Percentiles rank a stretch among this genome's conserved stretches.
These are phyloP conservation scores for Funneliformis mosseae DNA, from an alignment of 192 early-diverging fungal species.

Conservation along the genomic window DNA sequence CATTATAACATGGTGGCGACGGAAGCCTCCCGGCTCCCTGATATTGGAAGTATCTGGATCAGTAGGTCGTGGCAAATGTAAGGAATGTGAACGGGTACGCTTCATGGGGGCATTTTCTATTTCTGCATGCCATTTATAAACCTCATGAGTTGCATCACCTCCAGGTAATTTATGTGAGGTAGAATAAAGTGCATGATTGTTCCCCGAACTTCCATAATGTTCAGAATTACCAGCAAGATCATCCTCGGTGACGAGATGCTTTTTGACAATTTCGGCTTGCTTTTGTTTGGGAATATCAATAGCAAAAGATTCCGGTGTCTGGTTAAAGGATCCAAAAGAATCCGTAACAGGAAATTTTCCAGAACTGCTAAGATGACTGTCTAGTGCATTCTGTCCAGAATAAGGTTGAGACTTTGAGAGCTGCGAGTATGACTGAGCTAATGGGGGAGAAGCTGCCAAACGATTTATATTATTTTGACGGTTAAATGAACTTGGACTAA, in stretches of 20 bases:
- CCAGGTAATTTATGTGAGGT: conserved; percentile 61
- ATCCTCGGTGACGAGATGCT: conserved; percentile 68
- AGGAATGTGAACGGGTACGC: conserved; percentile 55
- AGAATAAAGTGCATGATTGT: conserved; percentile 35
- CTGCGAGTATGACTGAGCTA: neutral
- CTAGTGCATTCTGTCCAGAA: neutral
- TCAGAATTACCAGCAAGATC: conserved; percentile 45
- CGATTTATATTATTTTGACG: neutral
- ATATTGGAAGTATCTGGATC: conserved; percentile 64
- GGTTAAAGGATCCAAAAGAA: conserved; percentile 21
- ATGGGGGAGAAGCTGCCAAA: neutral
- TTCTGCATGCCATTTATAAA: conserved; percentile 88
- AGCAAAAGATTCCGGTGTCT: neutral
- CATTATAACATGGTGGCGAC: conserved; percentile 80
- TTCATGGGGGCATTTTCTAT: conserved; percentile 51
- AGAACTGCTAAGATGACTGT: neutral
- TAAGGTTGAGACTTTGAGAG: neutral
- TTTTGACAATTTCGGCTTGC: conserved; percentile 66
- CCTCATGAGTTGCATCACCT: conserved; percentile 82
- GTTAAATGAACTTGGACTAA: neutral
- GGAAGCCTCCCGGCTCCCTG: conserved; percentile 83
- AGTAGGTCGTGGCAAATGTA: conserved; percentile 54
- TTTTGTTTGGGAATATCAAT: conserved; percentile 57
- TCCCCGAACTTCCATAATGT: conserved; percentile 33
- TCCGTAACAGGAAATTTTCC: conserved; percentile 4